These are phyloP conservation scores for Alternaria metachromatica DNA, from an alignment of 2,329 filamentous ascomycete genomes.

Conservation along the genomic window DNA sequence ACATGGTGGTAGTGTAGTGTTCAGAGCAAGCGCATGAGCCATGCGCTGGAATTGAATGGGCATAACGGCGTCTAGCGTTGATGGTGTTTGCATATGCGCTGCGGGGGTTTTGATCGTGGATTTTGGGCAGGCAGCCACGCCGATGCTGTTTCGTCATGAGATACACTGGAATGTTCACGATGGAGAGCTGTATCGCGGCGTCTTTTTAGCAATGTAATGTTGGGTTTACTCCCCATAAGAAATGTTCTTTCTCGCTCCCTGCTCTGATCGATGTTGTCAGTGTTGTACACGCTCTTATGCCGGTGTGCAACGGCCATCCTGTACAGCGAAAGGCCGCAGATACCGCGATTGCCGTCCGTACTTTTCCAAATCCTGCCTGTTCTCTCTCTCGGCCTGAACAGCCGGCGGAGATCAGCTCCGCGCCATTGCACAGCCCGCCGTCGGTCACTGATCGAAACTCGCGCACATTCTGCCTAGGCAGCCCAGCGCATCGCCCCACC, in stretches of 20 bases:
- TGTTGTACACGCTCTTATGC: not conserved
- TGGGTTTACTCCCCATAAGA: not conserved
- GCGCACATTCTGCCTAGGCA: not conserved
- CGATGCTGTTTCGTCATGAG: not conserved
- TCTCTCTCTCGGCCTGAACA: not conserved
- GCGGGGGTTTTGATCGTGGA: not conserved
- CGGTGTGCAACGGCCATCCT: not conserved
- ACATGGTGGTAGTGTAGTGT: slow-evolving; percentile 59
- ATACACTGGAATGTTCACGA: not conserved
- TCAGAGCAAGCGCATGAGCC: slow-evolving; percentile 25
- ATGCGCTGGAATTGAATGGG: not conserved
- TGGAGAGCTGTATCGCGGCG: not conserved
- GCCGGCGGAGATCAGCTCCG: not conserved
- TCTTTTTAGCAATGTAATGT: not conserved
- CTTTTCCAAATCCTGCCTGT: not conserved
- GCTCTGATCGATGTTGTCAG: not conserved
- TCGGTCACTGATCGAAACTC: not conserved
- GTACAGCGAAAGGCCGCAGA: not conserved
- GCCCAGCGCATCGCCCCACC: not conserved
- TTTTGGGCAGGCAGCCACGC: not conserved
- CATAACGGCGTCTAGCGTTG: slow-evolving; percentile 1
- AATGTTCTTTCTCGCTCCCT: accelerated
- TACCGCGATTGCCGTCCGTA: not conserved
- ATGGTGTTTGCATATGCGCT: not conserved
- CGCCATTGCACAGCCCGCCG: not conserved